Percentiles rank a stretch among this genome's conserved stretches.
phyloP scores from a whole-genome alignment of 1,284 basidiomycete genomes.

The Malassezia brasiliensis region DNA sequence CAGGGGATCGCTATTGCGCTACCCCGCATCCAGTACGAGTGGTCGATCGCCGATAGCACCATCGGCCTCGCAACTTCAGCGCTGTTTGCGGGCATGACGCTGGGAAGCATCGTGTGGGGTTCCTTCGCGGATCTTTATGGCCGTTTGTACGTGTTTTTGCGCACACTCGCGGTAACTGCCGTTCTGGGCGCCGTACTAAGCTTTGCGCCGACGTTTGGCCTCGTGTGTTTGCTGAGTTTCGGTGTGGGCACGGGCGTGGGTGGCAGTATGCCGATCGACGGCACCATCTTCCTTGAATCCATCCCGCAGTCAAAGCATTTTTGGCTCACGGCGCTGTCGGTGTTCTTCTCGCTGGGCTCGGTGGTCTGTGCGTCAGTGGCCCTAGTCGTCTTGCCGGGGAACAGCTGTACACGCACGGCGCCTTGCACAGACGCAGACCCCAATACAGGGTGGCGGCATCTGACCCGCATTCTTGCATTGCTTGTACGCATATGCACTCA shows the following conservation, averaged over 20 bases:
- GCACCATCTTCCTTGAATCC: conserved; percentile 84
- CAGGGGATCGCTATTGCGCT: conserved; percentile 68
- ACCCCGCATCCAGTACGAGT: conserved; percentile 79
- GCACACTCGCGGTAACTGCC: conserved; percentile 78
- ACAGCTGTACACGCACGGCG: not conserved
- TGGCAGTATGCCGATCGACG: conserved; percentile 78
- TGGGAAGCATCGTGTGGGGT: conserved; percentile 62
- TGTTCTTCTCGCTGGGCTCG: conserved; percentile 55
- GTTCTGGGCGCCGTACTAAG: conserved; percentile 70
- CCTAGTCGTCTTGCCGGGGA: conserved; percentile 22
- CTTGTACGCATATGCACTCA: not conserved
- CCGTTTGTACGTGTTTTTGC: conserved; percentile 78
- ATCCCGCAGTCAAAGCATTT: conserved; percentile 83
- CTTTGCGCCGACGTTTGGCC: conserved; percentile 62
- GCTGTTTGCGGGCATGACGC: conserved; percentile 89
- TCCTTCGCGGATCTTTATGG: conserved; percentile 54
- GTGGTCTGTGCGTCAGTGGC: conserved; percentile 27
- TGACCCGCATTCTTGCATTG: conserved; percentile 18
- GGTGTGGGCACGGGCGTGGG: conserved; percentile 82
- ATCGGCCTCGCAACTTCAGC: conserved; percentile 68
- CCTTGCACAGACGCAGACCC: not conserved
- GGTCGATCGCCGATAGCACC: conserved; percentile 59
- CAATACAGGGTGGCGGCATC: conserved; percentile 22
- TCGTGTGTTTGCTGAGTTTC: conserved; percentile 71
- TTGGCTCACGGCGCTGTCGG: conserved; percentile 83